Evolutionary conservation across 139 green algal species (phyloP), one percentile per base, ranked within the genome.

Genomic region (Chlamydomonas sp.): DNA sequence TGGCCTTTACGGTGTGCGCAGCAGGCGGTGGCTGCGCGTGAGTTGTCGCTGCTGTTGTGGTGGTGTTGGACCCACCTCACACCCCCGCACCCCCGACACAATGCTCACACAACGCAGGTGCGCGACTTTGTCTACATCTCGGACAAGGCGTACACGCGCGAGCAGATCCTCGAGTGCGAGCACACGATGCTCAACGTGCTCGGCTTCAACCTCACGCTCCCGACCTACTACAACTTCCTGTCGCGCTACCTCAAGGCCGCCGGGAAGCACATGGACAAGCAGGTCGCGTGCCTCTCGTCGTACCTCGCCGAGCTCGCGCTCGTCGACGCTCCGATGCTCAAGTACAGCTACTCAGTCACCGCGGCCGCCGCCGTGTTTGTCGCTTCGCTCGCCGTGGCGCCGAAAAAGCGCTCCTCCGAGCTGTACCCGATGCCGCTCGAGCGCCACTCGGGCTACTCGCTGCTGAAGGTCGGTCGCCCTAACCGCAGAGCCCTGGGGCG

Each of bases 101-200:
- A 13, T 54, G 37, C n/a, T n/a, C n/a, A n/a, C n/a, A n/a, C n/a
- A n/a, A n/a, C n/a, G n/a, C n/a, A 47, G 26, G n/a, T n/a, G n/a
- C 77, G 84, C 5, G 94, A 99, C 83, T 99, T 98, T 76, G 93
- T 98, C 16, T 98, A 97, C 87, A 99, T 99, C 82, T 93, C 77
- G 13, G 94, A 98, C 82, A 88, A 89, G 58, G 94, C 94, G 30
- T 99, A 99, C 88, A 94, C 84, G 2, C 79, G 85, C 20, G 76
- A 89, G 58, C 88, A 98, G 79, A 97, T 99, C 78, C 83, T 98
- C 24, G 76, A 78, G 34, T 98, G 97, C 87, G 94, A 99, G 83
- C 93, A 93, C 75, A 38, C 90, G 16, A 96, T 99, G 86, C 87
- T 99, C 34, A 95, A 96, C 77, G 86, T 81, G 43, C 90, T 99